Base-by-base conservation (phyloP, 176 grass and related monocot species). In the Eragrostis curvula region DNA sequence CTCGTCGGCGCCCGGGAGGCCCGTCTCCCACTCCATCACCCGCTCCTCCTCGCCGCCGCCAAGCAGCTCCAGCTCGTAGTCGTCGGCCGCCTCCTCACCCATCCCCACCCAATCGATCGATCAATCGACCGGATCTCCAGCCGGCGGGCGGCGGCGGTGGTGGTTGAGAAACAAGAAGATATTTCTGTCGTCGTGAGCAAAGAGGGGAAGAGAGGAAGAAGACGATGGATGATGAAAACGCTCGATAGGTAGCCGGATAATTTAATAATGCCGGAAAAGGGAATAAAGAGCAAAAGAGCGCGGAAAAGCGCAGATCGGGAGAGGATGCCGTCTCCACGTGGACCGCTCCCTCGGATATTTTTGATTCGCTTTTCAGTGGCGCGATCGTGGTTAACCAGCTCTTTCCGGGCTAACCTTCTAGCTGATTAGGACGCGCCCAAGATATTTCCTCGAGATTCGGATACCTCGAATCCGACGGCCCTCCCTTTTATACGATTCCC, bases 11-110 rank as follows among this genome's bases (percentile, higher is more conserved):
- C 51, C 79, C 0, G 93, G 96, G 41, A 99, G 87, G 0, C 87
- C 93, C 41, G 84, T 14, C 79, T 95, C 90, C 96, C 96, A 99
- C 71, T 99, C 96, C 77, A 70, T 36, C 23, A 95, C 90, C 52
- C 68, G 18, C 9, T 75, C 90, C 1, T 68, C 69, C 10, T 87
- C 90, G 3, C 42, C 55, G 25, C 70, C 57, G 43, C 46, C 79
- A 12, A 68, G 20, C 20, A 70, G 14, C 48, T 79, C 87, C 20
- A 68, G 49, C 5, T 78, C 75, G 62, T 82, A 79, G 29, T 78
- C 57, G 6, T 79, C 78, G 8, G 77, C 66, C 9, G 79, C 79
- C 71, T 87, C 92, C 52, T 90, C 83, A 21, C 88, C 95, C 80
- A 94, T 94, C 14, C 27, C 0, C 5, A 12, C 20, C 61, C 17